Percentiles rank a stretch among this genome's conserved stretches.
Conservation (phyloP, 495 filamentous ascomycete species). For the Parathielavia hyrcaniae region DNA sequence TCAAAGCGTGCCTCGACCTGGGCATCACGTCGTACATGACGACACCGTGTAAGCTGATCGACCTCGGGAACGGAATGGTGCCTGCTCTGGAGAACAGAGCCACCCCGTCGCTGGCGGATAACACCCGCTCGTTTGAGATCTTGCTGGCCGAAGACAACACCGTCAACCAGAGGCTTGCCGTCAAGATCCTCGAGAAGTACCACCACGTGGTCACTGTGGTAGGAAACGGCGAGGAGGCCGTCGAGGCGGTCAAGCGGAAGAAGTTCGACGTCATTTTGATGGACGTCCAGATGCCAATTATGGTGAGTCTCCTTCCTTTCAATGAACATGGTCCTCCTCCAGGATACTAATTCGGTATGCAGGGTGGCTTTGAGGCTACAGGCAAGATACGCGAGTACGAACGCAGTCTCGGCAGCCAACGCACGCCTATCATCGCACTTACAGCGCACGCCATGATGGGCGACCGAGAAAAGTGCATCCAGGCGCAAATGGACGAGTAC, state of each 20-base stretch:
- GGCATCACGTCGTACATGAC: constrained; percentile 99
- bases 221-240: constrained; percentile 86
- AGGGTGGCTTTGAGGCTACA: constrained; percentile 96
- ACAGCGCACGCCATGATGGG: constrained; percentile 99
- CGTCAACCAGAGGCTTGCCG: constrained; percentile 92
- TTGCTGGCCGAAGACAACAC: constrained; percentile 95
- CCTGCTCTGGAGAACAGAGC: constrained; percentile 94
- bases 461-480: constrained; percentile 95
- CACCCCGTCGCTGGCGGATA: constrained; percentile 84
- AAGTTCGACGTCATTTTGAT: constrained; percentile 96
- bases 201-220: constrained; percentile 96
- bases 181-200: constrained; percentile 97
- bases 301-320: constrained; percentile 55
- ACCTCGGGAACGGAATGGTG: constrained; percentile 96
- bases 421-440: constrained; percentile 93
- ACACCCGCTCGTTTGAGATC: constrained; percentile 93
- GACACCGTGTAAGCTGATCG: constrained; percentile 88
- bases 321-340: not conserved
- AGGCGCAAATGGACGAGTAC: constrained; percentile 99
- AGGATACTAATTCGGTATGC: constrained; percentile 28
- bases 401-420: constrained; percentile 62
- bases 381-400: constrained; percentile 96
- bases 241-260: constrained; percentile 81
- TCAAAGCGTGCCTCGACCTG: constrained; percentile 91
- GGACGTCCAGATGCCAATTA: constrained; percentile 99